Evolutionary conservation across 1,284 basidiomycete genomes (phyloP).

Genomic region (Apiotrichum porosum): DNA sequence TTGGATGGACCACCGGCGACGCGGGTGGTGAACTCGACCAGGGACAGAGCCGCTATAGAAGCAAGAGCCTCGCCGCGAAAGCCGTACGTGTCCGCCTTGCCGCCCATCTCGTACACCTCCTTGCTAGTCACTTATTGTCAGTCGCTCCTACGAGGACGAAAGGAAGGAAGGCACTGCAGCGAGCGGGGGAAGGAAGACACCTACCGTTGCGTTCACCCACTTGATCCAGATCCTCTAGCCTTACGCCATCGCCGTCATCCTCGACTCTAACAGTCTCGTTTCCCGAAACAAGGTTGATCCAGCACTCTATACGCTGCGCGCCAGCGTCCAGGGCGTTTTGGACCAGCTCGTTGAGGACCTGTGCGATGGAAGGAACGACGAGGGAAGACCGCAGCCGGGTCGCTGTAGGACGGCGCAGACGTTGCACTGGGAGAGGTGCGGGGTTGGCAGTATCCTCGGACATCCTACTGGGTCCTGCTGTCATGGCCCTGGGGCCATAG

Average conservation of each 20-base stretch:
- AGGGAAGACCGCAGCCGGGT: conserved; percentile 64
- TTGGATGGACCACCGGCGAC: conserved; percentile 59
- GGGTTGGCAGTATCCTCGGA: too few species aligned
- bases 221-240: conserved; percentile 22
- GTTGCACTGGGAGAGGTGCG: too few species aligned
- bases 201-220: conserved; percentile 64
- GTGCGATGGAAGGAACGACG: conserved; percentile 71
- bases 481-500: background rate
- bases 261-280: conserved; percentile 61
- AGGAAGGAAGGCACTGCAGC: background rate
- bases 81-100: conserved; percentile 59
- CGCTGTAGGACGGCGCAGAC: conserved; percentile 8
- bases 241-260: conserved; percentile 75
- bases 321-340: conserved; percentile 66
- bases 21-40: conserved; percentile 63
- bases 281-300: conserved; percentile 57
- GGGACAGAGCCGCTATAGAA: conserved; percentile 66
- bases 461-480: too few species aligned
- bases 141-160: background rate
- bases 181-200: conserved; percentile 35
- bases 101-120: conserved; percentile 7
- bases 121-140: conserved; percentile 21
- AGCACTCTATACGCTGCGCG: conserved; percentile 41
- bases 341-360: conserved; percentile 72
- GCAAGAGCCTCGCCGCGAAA: conserved; percentile 86